These are phyloP conservation scores for Hypoxylon cercidicola DNA, from an alignment of 495 filamentous ascomycete species.

Conservation along the genomic window DNA sequence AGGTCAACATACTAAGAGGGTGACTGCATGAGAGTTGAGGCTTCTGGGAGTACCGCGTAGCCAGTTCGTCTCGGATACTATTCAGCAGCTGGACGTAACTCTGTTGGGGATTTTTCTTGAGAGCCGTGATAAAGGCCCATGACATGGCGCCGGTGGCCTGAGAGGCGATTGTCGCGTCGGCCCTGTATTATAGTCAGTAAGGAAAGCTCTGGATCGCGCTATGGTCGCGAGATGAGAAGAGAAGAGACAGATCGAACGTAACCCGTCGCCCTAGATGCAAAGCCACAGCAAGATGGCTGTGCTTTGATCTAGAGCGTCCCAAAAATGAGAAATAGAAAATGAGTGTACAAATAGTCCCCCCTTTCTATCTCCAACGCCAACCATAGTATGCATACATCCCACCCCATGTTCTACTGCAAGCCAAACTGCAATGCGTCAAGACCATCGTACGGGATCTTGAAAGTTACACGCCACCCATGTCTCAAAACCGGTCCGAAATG, in stretches of 20 bases:
- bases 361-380: conserved; percentile 14
- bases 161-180: conserved; percentile 73
- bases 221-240: background rate
- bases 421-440: conserved; percentile 7
- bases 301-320: conserved; percentile 54
- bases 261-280: conserved; percentile 65
- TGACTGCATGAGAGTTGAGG: conserved; percentile 97
- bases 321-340: conserved; percentile 34
- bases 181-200: conserved; percentile 53
- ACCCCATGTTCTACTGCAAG: background rate
- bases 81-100: conserved; percentile 96
- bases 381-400: background rate
- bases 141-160: conserved; percentile 98
- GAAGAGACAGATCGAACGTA: conserved; percentile 56
- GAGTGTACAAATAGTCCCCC: conserved; percentile 30
- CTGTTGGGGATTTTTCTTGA: conserved; percentile 98
- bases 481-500: conserved; percentile 1
- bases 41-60: conserved; percentile 91
- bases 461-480: conserved; percentile 15
- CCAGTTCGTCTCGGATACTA: conserved; percentile 91
- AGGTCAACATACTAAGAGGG: conserved; percentile 79
- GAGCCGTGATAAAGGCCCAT: conserved; percentile 91
- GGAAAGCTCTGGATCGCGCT: background rate
- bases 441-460: conserved; percentile 9
- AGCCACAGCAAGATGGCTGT: conserved; percentile 49